Base-by-base conservation (phyloP, 2,329 filamentous ascomycete genomes). In the Nemania sp. region DNA sequence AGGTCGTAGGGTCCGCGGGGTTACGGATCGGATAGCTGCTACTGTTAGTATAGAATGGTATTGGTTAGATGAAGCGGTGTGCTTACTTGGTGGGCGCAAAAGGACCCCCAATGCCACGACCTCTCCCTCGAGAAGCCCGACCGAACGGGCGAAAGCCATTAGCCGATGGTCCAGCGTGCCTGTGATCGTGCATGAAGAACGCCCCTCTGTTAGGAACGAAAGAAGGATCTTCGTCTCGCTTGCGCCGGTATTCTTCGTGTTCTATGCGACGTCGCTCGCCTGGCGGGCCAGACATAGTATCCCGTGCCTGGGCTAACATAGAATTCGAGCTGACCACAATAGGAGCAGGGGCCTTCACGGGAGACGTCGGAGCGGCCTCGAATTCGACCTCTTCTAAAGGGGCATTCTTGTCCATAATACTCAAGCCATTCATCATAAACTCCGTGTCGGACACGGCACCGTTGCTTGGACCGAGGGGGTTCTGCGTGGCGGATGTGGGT, bases 171-270 rank as follows among this genome's bases (percentile, higher is more conserved):
- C 88, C 88, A 51, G 88, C 83, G 64, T 90, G 86, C 58, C 91
- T 84, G 67, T 94, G 90, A 70, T 97, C 94, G 72, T 97, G 93
- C 84, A 97, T 91, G 76, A 97, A 97, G 78, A 97, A 97, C 58
- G 90, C 88, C 54, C 94, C 94, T 61, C 93, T 81, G 67, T 95
- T 97, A 49, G 94, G 93, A 50, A 97, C 93, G 73, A 96, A 96
- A 9, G 92, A 86, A 30, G 93, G 93, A 70, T 96, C 91, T 64
- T 90, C 86, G 68, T 96, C 91, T 64, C 90, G 83, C 71, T 90
- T 90, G 74, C 88, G 90, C 74, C 88, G 86, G 75, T 96, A 95
- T 68, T 96, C 90, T 61, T 96, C 91, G 66, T 96, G 90, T 68
- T 97, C 92, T 63, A 89, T 86, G 61, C 89, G 85, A 71, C 89